These are phyloP conservation scores for Jacaranda copaia DNA, from an alignment of 257 asterid species.

Conservation along the genomic window DNA sequence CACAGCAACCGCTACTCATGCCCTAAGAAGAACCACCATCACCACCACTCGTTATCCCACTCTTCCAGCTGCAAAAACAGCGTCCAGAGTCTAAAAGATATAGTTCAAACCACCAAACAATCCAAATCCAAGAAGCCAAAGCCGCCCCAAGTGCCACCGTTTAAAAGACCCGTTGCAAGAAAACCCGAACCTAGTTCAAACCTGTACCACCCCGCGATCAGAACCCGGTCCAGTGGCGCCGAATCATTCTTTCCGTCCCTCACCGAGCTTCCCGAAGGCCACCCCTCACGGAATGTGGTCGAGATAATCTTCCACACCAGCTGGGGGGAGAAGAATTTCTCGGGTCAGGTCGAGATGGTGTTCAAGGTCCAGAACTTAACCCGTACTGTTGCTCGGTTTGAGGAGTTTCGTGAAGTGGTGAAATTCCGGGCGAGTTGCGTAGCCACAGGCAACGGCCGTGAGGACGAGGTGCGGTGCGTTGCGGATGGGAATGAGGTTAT, in stretches of 20 bases:
- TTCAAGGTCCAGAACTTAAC: constrained; percentile 82
- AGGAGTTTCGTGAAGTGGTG: constrained; percentile 78
- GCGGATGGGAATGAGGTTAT: constrained; percentile 97
- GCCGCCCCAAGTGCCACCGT: constrained; percentile 41
- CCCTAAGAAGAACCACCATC: constrained; percentile 36
- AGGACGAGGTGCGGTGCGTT: constrained; percentile 79
- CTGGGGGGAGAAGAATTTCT: constrained; percentile 73
- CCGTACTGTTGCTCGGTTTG: constrained; percentile 79
- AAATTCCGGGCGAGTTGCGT: constrained; percentile 46
- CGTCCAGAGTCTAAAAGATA: constrained; percentile 50
- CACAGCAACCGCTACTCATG: constrained; percentile 32
- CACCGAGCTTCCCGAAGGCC: constrained; percentile 78
- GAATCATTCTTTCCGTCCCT: constrained; percentile 65
- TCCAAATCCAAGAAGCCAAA: constrained; percentile 43
- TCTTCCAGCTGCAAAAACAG: constrained; percentile 70
- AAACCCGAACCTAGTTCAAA: constrained; percentile 36
- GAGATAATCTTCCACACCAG: constrained; percentile 90
- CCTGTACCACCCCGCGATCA: not conserved
- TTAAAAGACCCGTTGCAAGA: constrained; percentile 45
- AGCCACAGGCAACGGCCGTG: constrained; percentile 44
- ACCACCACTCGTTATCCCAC: constrained; percentile 34
- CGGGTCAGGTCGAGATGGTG: constrained; percentile 86
- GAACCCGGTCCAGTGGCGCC: constrained; percentile 40
- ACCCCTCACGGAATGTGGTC: constrained; percentile 91
- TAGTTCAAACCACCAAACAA: constrained; percentile 41